Evolutionary conservation across 2,329 filamentous ascomycete genomes (phyloP), one percentile per base, ranked within the genome.

Genomic region (Fusarium sambucinum): DNA sequence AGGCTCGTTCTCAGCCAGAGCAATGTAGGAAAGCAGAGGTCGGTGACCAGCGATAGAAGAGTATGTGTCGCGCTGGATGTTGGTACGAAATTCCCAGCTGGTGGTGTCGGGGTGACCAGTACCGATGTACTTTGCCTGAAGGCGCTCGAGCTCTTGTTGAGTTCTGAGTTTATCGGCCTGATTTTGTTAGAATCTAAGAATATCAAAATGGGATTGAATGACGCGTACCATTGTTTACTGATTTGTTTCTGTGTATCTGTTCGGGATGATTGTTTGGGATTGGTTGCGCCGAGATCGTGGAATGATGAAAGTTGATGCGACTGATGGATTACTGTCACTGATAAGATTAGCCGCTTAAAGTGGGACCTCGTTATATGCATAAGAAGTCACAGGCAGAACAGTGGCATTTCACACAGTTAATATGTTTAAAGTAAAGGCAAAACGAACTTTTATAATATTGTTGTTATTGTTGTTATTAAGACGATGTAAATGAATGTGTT

Each of bases 81-180:
- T 99, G 63, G 92, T 94, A 51, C 91, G 91, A 94, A 94, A 99
- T 82, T 99, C 96, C 89, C 96, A 96, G 80, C 93, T 96, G 27
- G 94, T 97, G 16, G 95, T 98, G 82, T 99, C 96, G 42, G 95
- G 93, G 80, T 97, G 94, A 25, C 96, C 96, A 6, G 96, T 98
- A 73, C 96, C 96, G 75, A 99, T 87, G 84, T 96, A 97, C 76
- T 96, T 96, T 76, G 94, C 91, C 82, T 99, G 96, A 19, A 98
- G 92, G 69, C 94, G 91, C 82, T 99, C 96, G 77, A 99, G 94
- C 80, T 99, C 96, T 81, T 99, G 96, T 74, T 97, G 93, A 12
- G 93, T 96, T 78, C 96, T 94, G 70, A 99, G 92, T 83, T 99
- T 99, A 84, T 99, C 96, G 80, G 96, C 96, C 96, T 90, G 47